phyloP scores from a whole-genome alignment of 1,284 basidiomycete species.

The Puccinia horiana region DNA sequence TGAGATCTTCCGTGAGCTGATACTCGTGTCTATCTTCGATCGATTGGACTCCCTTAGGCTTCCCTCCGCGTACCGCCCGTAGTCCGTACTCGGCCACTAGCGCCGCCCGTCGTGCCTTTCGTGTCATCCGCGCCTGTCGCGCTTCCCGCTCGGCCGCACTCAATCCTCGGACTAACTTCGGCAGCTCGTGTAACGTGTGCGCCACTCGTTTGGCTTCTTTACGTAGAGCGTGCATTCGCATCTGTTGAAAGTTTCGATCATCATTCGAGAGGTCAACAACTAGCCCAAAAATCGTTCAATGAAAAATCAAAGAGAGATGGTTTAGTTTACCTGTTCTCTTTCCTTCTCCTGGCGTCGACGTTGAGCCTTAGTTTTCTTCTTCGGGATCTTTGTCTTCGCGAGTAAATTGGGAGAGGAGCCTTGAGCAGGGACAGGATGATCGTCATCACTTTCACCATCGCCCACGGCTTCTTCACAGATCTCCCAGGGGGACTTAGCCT shows the following conservation, averaged over 20 bases:
- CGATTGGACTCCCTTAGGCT: slow-evolving; percentile 30
- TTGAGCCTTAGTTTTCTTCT: slow-evolving; percentile 44
- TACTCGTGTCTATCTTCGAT: slow-evolving; percentile 30
- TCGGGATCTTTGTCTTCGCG: slow-evolving; percentile 20
- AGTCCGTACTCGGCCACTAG: slow-evolving; percentile 35
- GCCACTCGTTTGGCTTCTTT: slow-evolving; percentile 26
- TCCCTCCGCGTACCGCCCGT: slow-evolving; percentile 32
- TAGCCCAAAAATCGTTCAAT: not conserved
- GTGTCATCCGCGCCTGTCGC: not conserved
- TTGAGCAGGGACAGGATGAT: not conserved
- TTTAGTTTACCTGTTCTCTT: slow-evolving; percentile 18
- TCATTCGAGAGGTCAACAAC: not conserved
- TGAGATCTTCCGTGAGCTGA: slow-evolving; percentile 47
- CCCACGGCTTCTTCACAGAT: slow-evolving; percentile 40
- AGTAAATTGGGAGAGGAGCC: not conserved
- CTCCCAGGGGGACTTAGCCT: slow-evolving; percentile 26
- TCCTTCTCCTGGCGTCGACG: slow-evolving; percentile 24
- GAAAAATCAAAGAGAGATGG: not conserved
- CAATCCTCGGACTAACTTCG: slow-evolving; percentile 20
- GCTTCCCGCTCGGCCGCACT: slow-evolving; percentile 5
- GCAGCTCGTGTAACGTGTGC: slow-evolving; percentile 36
- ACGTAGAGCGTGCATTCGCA: slow-evolving; percentile 12
- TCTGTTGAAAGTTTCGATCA: not conserved
- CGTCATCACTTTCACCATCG: slow-evolving; percentile 33
- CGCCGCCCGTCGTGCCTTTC: slow-evolving; percentile 23